These are phyloP conservation scores for Cercospora janseana DNA, from an alignment of 2,329 filamentous ascomycete genomes.

Conservation along the genomic window DNA sequence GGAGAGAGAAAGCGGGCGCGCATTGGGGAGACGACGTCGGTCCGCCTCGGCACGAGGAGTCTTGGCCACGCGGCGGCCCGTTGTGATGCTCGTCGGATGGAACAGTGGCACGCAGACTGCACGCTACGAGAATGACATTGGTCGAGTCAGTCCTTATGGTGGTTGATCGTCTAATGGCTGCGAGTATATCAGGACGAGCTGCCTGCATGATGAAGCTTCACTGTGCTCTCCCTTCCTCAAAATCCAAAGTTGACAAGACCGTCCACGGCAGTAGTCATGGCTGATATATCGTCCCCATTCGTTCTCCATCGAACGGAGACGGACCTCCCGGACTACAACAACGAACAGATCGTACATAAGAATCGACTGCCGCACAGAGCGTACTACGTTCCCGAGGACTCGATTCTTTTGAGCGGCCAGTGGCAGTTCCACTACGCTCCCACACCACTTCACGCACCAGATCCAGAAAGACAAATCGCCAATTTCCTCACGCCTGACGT, in stretches of 20 bases:
- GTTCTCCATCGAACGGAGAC: neutral
- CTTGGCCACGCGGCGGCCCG: too few species aligned
- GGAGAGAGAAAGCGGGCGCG: neutral
- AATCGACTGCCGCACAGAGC: slow-evolving; percentile 20
- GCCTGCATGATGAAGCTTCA: too few species aligned
- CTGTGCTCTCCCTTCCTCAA: too few species aligned
- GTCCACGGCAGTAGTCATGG: neutral
- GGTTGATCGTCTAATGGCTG: too few species aligned
- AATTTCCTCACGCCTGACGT: neutral
- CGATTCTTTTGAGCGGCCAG: slow-evolving; percentile 18
- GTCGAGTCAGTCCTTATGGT: too few species aligned
- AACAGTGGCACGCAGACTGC: too few species aligned
- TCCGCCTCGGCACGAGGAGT: slow-evolving; percentile 3
- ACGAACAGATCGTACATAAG: slow-evolving; percentile 21
- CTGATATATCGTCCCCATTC: neutral
- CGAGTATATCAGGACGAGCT: too few species aligned
- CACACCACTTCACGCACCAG: slow-evolving; percentile 18
- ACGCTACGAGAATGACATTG: too few species aligned
- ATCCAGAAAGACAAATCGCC: neutral
- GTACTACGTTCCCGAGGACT: slow-evolving; percentile 18
- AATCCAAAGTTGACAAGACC: too few species aligned
- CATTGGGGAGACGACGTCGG: neutral
- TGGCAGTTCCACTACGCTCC: slow-evolving; percentile 24
- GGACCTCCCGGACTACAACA: slow-evolving; percentile 16
- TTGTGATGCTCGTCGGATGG: too few species aligned